Evolutionary conservation across 345 rosid species (phyloP), one percentile per base, ranked within the genome.

Genomic region (Rhizophora apiculata): DNA sequence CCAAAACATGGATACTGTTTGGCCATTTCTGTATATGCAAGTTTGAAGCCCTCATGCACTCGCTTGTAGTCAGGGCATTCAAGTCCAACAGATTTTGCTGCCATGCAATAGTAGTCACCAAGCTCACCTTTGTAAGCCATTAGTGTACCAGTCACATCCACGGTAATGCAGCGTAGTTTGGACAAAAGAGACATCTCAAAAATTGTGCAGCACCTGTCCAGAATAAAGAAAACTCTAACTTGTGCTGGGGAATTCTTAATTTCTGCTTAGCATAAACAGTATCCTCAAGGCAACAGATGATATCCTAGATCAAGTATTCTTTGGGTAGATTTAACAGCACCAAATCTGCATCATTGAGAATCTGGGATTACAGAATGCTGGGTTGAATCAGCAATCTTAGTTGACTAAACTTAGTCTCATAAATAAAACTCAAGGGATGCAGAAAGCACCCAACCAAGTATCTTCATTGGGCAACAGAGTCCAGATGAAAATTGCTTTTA

Each of bases 21-120:
- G 43, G 96, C 90, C 97, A 92, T 95, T 21, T 92, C 96, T 26
- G 90, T 82, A 43, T 95, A 95, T 52, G 99, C 97, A 73, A 86
- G 69, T 68, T 92, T 90, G 74, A 95, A 95, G 68, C 99, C 97
- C 82, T 88, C 87, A 63, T 95, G 99, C 55, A 95, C 78, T 0
- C 96, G 86, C 72, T 88, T 89, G 67, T 95, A 95, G 78, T 95
- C 96, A 26, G 99, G 99, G 78, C 99, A 95, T 29, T 96, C 96
- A 37, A 85, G 80, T 61, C 99, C 99, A 67, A 80, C 83, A 22
- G 99, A 80, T 82, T 95, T 95, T 71, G 99, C 97, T 59, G 97
- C 99, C 99, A 95, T 95, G 81, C 99, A 95, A 60, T 92, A 95
- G 82, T 92, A 95, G 82, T 95, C 97, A 66, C 99, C 99, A 66